Base-by-base conservation (phyloP, 768 basidiomycete species). In the Stropharia rugosoannulata region DNA sequence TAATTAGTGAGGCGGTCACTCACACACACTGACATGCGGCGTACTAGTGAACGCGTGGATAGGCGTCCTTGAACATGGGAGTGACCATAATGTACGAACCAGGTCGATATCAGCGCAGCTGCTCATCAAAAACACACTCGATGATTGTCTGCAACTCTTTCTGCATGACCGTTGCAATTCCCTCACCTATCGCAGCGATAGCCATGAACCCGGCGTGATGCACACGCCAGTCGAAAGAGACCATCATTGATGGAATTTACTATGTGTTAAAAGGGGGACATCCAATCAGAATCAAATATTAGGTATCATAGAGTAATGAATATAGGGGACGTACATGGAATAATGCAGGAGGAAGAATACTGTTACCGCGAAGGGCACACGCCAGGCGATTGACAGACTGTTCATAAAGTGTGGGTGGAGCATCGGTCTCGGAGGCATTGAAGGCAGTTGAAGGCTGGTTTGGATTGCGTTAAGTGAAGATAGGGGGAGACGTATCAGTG, bases 1-100 rank as follows among this genome's bases (percentile, higher is more conserved):
- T 22, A 22, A 22, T 22, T 22, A 22, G 22, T 22, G 48, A 49
- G 40, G 41, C 38, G 40, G 3, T 4, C 7, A 76, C 78, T 62
- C 77, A 93, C 91, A 93, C 77, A 78, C 91, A 93, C 73, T 95
- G 93, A 71, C 91, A 91, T 42, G 93, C 90, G 2, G 91, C 92
- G 57, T n/a, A n/a, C n/a, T 78, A 71, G 58, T 89, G 63, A 61
- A 93, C 90, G 69, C 80, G 76, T 3, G 93, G 92, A 72, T 95
- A 87, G 0, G 83, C 67, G 66, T 96, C 93, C 27, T 75, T 73
- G 65, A 93, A 92, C 79, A 88, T 84, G 0, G 90, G 90, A 0
- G 81, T 79, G 12, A 93, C 88, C 12, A 93, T 76, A 35, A 90
- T 91, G 54, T 18, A 53, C 3, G 6, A 22, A 22, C 22, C 22